Conservation (phyloP, 2,329 filamentous ascomycete species). For the Penicillium capsulatum region DNA sequence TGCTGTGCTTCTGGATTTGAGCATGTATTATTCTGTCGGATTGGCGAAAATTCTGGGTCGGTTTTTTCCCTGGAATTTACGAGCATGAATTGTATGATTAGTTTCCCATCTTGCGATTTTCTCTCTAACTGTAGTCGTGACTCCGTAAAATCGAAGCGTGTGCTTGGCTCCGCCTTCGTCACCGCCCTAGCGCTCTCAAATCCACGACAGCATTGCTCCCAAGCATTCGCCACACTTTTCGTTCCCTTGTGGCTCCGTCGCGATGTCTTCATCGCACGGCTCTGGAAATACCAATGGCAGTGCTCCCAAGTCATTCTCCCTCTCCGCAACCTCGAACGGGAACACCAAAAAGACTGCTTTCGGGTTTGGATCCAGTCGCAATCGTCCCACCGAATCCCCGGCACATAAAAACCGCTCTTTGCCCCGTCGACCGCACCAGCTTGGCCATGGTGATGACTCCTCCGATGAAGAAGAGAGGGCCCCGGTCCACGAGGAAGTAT, state of each 20-base stretch:
- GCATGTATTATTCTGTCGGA: constrained; percentile 23
- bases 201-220: constrained; percentile 1
- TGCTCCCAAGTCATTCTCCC: constrained; percentile 35
- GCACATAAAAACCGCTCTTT: constrained; percentile 20
- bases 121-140: too few species aligned
- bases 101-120: constrained; percentile 7
- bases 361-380: constrained; percentile 29
- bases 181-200: constrained; percentile 19
- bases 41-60: constrained; percentile 17
- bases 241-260: neutral
- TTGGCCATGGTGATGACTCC: constrained; percentile 52
- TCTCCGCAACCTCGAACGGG: constrained; percentile 38
- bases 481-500: constrained; percentile 45
- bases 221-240: neutral
- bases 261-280: constrained; percentile 19
- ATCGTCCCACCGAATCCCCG: constrained; percentile 14
- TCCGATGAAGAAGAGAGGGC: constrained; percentile 46
- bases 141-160: constrained; percentile 2
- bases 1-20: constrained; percentile 13
- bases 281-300: constrained; percentile 4
- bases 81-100: constrained; percentile 33
- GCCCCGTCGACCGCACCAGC: constrained; percentile 28
- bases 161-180: constrained; percentile 18
- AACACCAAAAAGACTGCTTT: constrained; percentile 31
- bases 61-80: constrained; percentile 24